Evolutionary conservation across 2,329 filamentous ascomycete species (phyloP).

Genomic region (Aureobasidium sp.): DNA sequence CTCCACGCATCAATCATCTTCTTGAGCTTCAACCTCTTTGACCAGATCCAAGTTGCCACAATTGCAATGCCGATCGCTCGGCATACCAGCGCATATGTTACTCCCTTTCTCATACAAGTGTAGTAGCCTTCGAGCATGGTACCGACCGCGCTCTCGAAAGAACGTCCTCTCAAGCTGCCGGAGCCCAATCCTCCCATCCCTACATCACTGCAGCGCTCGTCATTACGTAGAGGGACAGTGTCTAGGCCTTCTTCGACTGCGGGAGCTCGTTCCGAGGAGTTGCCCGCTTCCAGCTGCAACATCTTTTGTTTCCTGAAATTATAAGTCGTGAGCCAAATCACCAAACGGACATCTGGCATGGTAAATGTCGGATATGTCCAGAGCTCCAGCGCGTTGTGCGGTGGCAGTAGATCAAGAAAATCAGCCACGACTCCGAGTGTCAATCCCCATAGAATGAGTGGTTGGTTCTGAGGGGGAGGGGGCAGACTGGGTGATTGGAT

Average conservation of each 20-base stretch:
- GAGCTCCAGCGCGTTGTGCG: conserved; percentile 52
- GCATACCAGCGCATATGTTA: conserved; percentile 37
- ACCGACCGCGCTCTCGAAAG: conserved; percentile 35
- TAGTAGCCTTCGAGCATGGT: conserved; percentile 49
- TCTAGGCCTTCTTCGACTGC: conserved; percentile 25
- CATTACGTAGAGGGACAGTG: conserved; percentile 21
- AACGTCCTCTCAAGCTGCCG: conserved; percentile 25
- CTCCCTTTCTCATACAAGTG: conserved; percentile 42
- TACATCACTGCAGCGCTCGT: conserved; percentile 6
- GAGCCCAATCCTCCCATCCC: conserved; percentile 15
- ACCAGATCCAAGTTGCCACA: conserved; percentile 17
- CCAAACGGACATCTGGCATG: conserved; percentile 51
- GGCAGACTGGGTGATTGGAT: not conserved
- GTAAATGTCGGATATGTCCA: conserved; percentile 67
- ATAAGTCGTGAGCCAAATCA: conserved; percentile 55
- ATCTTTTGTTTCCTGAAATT: conserved; percentile 48
- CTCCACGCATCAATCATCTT: not conserved
- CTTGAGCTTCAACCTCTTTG: not conserved
- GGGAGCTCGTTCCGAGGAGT: conserved; percentile 10
- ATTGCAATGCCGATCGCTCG: conserved; percentile 24
- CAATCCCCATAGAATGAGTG: conserved; percentile 60
- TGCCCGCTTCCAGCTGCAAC: conserved; percentile 20
- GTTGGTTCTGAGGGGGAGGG: conserved; percentile 33
- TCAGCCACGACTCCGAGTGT: conserved; percentile 62
- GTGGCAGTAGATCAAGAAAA: conserved; percentile 61